These are phyloP conservation scores for Hyparrhenia diplandra DNA, from an alignment of 176 grass and related monocot species.

Conservation along the genomic window DNA sequence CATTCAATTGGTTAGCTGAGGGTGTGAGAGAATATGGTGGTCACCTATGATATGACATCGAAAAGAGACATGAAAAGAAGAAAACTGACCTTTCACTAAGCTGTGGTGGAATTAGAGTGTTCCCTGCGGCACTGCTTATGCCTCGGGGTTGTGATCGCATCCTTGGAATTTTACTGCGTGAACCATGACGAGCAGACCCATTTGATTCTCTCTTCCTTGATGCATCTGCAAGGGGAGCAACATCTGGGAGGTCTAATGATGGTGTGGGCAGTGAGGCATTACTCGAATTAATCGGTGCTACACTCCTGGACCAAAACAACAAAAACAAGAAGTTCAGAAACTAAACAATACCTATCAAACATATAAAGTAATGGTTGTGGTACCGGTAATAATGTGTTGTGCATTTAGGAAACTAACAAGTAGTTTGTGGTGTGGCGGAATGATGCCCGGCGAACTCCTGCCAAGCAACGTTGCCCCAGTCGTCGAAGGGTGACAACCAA, in stretches of 20 bases:
- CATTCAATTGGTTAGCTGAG: not conserved
- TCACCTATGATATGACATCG: not conserved
- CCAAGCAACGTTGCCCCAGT: no score
- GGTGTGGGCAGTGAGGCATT: slow-evolving; percentile 36
- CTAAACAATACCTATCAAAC: not conserved
- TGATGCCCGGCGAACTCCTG: no score
- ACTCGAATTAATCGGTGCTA: slow-evolving; percentile 5
- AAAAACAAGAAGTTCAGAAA: slow-evolving; percentile 4
- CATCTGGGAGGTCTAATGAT: slow-evolving; percentile 79
- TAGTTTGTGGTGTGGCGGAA: not conserved
- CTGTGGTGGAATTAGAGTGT: slow-evolving; percentile 68
- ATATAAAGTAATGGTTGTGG: not conserved
- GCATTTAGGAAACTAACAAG: not conserved
- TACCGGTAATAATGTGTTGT: not conserved
- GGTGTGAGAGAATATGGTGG: not conserved
- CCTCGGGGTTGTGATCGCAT: slow-evolving; percentile 42
- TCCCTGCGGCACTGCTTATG: slow-evolving; percentile 31
- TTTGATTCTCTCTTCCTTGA: slow-evolving; percentile 87
- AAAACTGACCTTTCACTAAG: slow-evolving; percentile 72
- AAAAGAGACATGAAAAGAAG: not conserved
- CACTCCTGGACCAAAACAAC: not conserved
- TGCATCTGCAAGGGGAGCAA: slow-evolving; percentile 35
- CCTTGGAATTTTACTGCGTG: slow-evolving; percentile 63
- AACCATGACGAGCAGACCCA: slow-evolving; percentile 42
- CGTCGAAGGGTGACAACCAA: no score